phyloP scores from a whole-genome alignment of 805 yeast genomes.

The Candida suzukii region DNA sequence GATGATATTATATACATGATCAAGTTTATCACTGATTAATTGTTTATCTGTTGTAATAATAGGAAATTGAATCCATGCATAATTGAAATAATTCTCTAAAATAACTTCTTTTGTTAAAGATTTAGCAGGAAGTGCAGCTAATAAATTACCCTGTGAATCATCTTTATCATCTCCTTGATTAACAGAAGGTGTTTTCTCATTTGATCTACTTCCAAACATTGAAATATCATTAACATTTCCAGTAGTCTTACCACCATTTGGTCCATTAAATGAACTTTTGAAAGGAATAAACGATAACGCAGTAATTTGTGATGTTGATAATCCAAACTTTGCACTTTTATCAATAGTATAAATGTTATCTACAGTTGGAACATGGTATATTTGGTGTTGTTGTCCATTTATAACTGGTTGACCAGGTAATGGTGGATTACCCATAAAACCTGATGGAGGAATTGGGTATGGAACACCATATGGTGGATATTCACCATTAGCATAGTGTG shows the following conservation, averaged over 20 bases:
- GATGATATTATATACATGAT: neutral
- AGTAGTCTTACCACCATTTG: neutral
- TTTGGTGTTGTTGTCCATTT: no score
- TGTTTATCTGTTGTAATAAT: neutral
- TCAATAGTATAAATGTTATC: neutral
- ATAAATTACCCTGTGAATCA: no score
- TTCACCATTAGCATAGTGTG: no score
- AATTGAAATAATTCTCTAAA: constrained; percentile 7
- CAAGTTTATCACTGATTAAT: neutral
- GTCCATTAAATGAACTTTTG: neutral
- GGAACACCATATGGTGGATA: no score
- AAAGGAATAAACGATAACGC: neutral
- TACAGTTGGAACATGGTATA: no score
- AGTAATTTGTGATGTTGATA: neutral
- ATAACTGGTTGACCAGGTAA: no score
- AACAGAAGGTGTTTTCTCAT: neutral
- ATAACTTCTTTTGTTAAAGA: neutral
- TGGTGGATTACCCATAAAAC: no score
- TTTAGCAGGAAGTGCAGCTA: constrained; percentile 5
- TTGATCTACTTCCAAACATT: constrained; percentile 2
- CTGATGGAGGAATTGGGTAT: neutral
- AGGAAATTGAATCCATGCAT: constrained; percentile 13
- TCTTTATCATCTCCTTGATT: neutral
- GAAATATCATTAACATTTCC: constrained; percentile 9
- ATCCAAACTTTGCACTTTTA: neutral